phyloP scores from a whole-genome alignment of 495 filamentous ascomycete genomes.

The Barbatosphaeria neglecta region DNA sequence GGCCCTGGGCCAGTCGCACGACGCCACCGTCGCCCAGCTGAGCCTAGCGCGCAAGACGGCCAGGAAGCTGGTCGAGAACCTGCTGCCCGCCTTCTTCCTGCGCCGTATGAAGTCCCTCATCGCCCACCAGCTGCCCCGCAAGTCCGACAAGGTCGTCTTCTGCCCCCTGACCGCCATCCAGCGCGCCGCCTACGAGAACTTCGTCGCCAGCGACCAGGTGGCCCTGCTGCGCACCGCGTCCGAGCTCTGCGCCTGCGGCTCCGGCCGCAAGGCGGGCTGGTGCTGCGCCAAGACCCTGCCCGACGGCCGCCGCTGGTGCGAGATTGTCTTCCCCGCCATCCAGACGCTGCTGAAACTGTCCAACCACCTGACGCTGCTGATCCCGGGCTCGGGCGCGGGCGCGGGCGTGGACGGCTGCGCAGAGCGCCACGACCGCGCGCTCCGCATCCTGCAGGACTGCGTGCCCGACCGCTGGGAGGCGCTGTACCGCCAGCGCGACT shows the following conservation, averaged over 20 bases:
- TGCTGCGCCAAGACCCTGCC: constrained; percentile 58
- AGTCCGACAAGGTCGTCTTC: constrained; percentile 88
- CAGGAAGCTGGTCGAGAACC: constrained; percentile 71
- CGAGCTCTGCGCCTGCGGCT: constrained; percentile 60
- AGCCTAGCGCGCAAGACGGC: constrained; percentile 73
- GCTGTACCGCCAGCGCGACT: constrained; percentile 64
- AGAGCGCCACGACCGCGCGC: constrained; percentile 75
- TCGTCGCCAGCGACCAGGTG: constrained; percentile 62
- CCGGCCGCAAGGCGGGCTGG: constrained; percentile 63
- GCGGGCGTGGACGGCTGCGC: constrained; percentile 46
- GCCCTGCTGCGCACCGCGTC: constrained; percentile 52
- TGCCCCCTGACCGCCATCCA: constrained; percentile 81
- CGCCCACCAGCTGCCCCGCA: constrained; percentile 89
- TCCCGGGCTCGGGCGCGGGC: constrained; percentile 64
- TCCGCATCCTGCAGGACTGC: constrained; percentile 63
- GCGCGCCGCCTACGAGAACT: constrained; percentile 72
- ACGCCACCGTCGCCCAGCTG: constrained; percentile 77
- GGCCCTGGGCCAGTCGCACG: constrained; percentile 75
- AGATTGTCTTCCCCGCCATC: constrained; percentile 78
- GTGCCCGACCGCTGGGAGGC: constrained; percentile 67
- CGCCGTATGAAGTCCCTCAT: constrained; percentile 90
- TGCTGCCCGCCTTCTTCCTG: constrained; percentile 86
- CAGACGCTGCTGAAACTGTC: constrained; percentile 71
- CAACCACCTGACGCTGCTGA: constrained; percentile 84
- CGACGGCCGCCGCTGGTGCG: constrained; percentile 57